Conservation (phyloP, 306 rosid species). For the Erythrophleum fordii region DNA sequence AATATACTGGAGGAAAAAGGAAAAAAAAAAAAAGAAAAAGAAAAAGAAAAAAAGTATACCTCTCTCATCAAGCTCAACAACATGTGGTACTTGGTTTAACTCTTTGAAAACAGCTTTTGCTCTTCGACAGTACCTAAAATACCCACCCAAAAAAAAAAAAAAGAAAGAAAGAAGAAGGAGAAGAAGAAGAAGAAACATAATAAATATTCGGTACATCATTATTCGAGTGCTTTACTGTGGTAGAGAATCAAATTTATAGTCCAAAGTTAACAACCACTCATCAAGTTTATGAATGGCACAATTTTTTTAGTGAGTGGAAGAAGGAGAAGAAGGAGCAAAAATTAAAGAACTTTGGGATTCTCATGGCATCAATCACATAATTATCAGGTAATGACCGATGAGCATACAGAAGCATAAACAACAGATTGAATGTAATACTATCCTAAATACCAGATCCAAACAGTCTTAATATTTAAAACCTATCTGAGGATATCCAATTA, state of each 20-base stretch:
- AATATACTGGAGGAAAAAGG: neutral
- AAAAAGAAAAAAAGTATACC: slow-evolving; percentile 46
- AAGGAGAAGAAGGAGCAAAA: neutral
- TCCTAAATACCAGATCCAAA: neutral
- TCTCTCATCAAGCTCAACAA: slow-evolving; percentile 93
- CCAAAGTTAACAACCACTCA: neutral
- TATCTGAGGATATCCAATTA: neutral
- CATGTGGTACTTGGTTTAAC: slow-evolving; percentile 71
- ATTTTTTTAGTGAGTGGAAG: neutral
- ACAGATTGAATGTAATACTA: neutral
- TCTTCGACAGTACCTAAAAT: slow-evolving; percentile 76
- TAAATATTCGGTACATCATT: neutral
- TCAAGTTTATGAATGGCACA: neutral
- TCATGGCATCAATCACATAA: neutral
- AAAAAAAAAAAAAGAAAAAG: neutral
- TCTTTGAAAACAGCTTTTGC: slow-evolving; percentile 88
- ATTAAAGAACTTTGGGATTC: neutral
- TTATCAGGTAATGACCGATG: neutral
- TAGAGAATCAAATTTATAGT: neutral
- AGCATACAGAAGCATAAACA: neutral
- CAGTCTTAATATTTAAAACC: neutral
- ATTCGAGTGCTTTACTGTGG: neutral
- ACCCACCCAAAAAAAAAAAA: too few species aligned
- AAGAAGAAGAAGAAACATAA: slow-evolving; percentile 13
- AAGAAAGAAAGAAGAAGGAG: too few species aligned